Percentiles rank a stretch among this genome's conserved stretches.
Conservation (phyloP, 2,329 filamentous ascomycete genomes). For the Sporothrix humicola region DNA sequence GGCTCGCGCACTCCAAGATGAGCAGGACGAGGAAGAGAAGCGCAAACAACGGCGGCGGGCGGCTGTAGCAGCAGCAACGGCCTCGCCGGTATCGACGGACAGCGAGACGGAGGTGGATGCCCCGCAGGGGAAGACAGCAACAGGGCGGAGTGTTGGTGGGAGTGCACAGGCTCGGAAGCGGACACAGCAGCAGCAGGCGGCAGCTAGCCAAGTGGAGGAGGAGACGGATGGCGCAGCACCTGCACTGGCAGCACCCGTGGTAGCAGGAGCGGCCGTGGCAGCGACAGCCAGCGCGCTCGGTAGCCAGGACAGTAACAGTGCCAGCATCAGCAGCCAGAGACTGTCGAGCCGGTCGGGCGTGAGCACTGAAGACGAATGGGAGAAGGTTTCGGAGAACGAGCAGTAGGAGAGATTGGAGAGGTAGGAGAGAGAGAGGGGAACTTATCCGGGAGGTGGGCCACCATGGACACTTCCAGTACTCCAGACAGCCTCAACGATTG, state of each 20-base stretch:
- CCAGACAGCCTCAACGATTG: neutral
- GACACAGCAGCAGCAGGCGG: neutral
- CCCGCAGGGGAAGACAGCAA: neutral
- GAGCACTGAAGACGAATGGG: conserved; percentile 97
- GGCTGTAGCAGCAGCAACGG: conserved; percentile 39
- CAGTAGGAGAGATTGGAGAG: conserved; percentile 41
- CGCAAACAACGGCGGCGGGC: conserved; percentile 32
- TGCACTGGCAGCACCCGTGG: conserved; percentile 36
- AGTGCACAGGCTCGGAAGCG: neutral
- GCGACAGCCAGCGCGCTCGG: conserved; percentile 32
- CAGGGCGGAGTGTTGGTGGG: neutral
- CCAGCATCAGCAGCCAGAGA: conserved; percentile 18
- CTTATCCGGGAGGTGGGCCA: too few species aligned
- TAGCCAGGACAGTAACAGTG: conserved; percentile 27
- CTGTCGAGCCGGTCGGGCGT: conserved; percentile 58
- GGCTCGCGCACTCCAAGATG: conserved; percentile 53
- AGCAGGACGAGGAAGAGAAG: conserved; percentile 43
- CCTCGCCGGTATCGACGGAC: conserved; percentile 49
- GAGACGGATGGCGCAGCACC: neutral
- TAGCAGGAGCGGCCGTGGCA: conserved; percentile 25
- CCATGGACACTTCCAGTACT: too few species aligned
- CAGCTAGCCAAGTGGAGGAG: neutral
- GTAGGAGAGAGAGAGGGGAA: too few species aligned
- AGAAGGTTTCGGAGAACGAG: conserved; percentile 83
- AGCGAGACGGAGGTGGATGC: conserved; percentile 60